Evolutionary conservation across 352 stramenopile species (phyloP), one percentile per base, ranked within the genome.

Genomic region (Sclerospora graminicola): DNA sequence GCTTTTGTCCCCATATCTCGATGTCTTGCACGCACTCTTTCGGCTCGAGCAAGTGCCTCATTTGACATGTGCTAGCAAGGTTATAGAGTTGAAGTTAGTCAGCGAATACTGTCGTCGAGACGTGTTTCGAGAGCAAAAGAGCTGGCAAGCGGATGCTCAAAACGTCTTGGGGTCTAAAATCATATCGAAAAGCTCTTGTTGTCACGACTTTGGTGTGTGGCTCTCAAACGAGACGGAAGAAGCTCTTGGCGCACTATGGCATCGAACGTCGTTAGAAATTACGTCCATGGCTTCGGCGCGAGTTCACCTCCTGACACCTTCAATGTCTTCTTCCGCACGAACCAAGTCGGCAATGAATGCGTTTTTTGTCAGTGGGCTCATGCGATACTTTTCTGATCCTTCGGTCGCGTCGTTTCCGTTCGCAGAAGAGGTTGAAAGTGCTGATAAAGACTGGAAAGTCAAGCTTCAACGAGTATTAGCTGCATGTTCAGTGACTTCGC

Each of bases 1-100:
- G 14, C 40, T 79, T 8, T 40, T 81, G 31, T 53, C 63, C 3
- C 32, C 68, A 11, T 62, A 80, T 23, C 34, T 85, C 15, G 68
- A 82, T 49, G 46, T 46, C 13, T 41, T 86, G 13, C 67, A 76
- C 30, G 69, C 72, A n/a, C 54, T 89, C 1, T 83, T 78, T 33
- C 54, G 61, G 3, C 30, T 86, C 6, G 48, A 69, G 20, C 71
- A 81, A 38, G 54, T 66, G 8, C 54, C 50, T 4, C 49, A 58
- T n/a, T 45, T 84, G 23, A 16, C 45, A 20, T 63, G 62, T 32
- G 38, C 66, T 0, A 45, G 50, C 2, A 63, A 69, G 13, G 32
- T 85, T 24, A 60, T 68, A 36, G 62, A 67, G 10, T 27, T 89
- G 9, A 67, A 66, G 21, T 31, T 87, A 8, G 59, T 63, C 31